A percentile compares a stretch with the other conserved stretches of the same genome.
Evolutionary conservation across 441 rosid species (phyloP).

Genomic region (Adansonia rubrostipa): DNA sequence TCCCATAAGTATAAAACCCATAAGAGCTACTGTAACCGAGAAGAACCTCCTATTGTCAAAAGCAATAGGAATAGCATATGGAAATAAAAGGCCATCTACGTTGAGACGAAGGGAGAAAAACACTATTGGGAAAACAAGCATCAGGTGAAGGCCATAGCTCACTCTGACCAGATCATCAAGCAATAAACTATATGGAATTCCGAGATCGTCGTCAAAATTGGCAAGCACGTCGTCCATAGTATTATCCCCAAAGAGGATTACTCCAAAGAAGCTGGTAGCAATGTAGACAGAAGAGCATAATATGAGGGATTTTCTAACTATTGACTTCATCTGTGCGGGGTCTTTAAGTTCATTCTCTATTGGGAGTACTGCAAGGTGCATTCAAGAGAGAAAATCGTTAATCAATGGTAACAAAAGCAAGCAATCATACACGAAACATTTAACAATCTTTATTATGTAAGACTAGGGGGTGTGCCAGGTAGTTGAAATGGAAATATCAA

Average conservation of each 20-base stretch:
- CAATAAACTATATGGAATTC: neutral
- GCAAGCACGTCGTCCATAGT: slow-evolving; percentile 25
- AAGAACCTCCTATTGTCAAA: neutral
- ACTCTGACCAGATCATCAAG: neutral
- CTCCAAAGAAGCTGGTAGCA: slow-evolving; percentile 70
- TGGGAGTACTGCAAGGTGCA: slow-evolving; percentile 60
- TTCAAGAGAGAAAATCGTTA: neutral
- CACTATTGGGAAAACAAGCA: neutral
- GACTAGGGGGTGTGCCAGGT: too few species aligned
- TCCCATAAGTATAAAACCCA: neutral
- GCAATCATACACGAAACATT: neutral
- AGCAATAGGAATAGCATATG: neutral
- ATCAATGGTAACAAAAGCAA: neutral
- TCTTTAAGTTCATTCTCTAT: slow-evolving; percentile 68
- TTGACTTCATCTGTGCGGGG: slow-evolving; percentile 58
- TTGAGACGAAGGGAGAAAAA: neutral
- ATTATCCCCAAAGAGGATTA: slow-evolving; percentile 67
- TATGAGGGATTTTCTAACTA: slow-evolving; percentile 56
- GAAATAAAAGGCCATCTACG: neutral
- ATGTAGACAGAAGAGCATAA: slow-evolving; percentile 59
- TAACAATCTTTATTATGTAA: too few species aligned
- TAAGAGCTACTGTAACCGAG: neutral
- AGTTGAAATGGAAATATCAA: too few species aligned
- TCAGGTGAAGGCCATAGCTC: neutral
- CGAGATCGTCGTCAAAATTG: neutral